These are phyloP conservation scores for Raphanus hybrid DNA, from an alignment of 441 rosid species.

Conservation along the genomic window DNA sequence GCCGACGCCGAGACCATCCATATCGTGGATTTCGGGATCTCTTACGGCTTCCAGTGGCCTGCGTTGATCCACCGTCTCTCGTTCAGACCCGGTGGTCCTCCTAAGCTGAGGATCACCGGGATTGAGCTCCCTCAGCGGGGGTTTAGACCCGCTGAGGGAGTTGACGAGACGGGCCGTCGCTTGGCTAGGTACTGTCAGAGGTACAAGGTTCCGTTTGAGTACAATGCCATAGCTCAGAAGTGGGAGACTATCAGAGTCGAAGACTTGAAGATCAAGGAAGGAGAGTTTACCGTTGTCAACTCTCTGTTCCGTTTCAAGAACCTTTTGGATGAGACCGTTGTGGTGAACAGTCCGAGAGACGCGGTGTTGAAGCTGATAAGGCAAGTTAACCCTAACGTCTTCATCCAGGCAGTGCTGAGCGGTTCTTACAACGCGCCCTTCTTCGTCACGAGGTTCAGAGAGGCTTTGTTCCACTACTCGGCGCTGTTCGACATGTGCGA, in stretches of 20 bases:
- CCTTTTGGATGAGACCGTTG: constrained; percentile 78
- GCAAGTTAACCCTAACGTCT: constrained; percentile 60
- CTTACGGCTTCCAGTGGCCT: constrained; percentile 65
- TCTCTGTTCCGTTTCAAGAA: constrained; percentile 66
- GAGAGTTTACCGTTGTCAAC: constrained; percentile 69
- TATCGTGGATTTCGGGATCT: constrained; percentile 72
- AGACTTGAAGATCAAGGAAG: constrained; percentile 59
- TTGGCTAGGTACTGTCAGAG: constrained; percentile 44
- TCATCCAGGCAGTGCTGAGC: constrained; percentile 47
- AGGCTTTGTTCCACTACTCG: constrained; percentile 59
- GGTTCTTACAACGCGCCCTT: constrained; percentile 56
- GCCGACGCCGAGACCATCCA: constrained; percentile 43
- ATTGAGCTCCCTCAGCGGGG: constrained; percentile 60
- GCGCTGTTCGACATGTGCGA: constrained; percentile 55
- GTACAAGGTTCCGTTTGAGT: constrained; percentile 55
- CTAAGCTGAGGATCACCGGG: constrained; percentile 55
- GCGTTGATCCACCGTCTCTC: constrained; percentile 47
- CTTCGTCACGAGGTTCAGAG: constrained; percentile 51
- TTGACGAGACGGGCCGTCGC: constrained; percentile 56
- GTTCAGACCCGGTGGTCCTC: constrained; percentile 49
- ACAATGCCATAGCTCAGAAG: constrained; percentile 53
- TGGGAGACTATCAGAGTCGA: constrained; percentile 67
- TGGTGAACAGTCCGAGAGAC: constrained; percentile 60
- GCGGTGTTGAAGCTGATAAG: constrained; percentile 63
- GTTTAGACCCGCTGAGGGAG: constrained; percentile 60